Evolutionary conservation across 345 rosid species (phyloP), one percentile per base, ranked within the genome.

Genomic region (Eucalyptus shirleyi): DNA sequence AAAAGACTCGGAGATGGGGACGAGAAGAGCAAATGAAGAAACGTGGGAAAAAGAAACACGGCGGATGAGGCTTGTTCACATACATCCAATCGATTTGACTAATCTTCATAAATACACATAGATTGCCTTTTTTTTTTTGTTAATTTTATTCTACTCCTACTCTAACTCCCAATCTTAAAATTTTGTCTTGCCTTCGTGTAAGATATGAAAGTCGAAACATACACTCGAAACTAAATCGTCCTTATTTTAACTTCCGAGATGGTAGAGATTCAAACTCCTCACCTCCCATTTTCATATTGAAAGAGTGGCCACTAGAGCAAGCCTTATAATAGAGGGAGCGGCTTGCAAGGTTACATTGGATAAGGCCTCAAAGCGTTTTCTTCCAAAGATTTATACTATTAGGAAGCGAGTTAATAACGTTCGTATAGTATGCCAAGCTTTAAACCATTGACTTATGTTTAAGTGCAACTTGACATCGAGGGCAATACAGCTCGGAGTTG

Each of bases 91-190:
- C 34, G 34, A 6, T 30, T 28, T 30, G 32, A 62, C 17, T 12
- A 62, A 72, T 69, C 81, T 69, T 69, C 81, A 17, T 69, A 34
- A 17, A 3, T 72, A 72, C 44, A 72, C 26, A 40, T 0, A 5
- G 0, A 72, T 72, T 21, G 14, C 4, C 26, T 4, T 21, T 2
- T 2, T 19, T 53, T 4, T 53, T 21, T 19, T 19, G 11, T 53
- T 1, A 0, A 21, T 53, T 1, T 18, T 53, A 53, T 53, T 53
- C 0, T 21, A 53, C 11, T 53, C 1, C 0, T 53, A 53, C 0
- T 53, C 0, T 53, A 8, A 53, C 11, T 8, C 0, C 1, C 5
- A 8, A 26, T 21, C 5, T 53, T 8, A 21, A 0, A 8, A 1
- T 53, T 53, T 53, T 53, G 5, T 21, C 5, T 8, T 53, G 1